Percentiles rank a stretch among this genome's conserved stretches.
phyloP scores from a whole-genome alignment of 805 yeast genomes.

The Saccharomycodes ludwigii region DNA sequence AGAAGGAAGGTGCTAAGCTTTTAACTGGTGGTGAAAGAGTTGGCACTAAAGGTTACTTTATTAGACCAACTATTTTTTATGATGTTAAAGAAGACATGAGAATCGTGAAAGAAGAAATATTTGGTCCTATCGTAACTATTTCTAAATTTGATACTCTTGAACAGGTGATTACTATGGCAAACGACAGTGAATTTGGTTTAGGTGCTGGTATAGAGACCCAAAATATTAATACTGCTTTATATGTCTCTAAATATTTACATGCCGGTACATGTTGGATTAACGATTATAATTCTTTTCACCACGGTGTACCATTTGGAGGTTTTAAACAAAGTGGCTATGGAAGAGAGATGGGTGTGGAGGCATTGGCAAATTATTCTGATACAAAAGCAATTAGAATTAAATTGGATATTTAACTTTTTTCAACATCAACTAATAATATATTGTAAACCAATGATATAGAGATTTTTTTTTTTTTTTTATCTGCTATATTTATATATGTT shows the following conservation, averaged over 20 bases:
- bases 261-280: conserved; percentile 76
- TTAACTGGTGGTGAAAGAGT: conserved; percentile 60
- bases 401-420: too few species aligned
- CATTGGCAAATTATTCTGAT: conserved; percentile 64
- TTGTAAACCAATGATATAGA: too few species aligned
- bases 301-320: conserved; percentile 72
- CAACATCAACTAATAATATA: too few species aligned
- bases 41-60: conserved; percentile 57
- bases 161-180: conserved; percentile 55
- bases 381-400: conserved; percentile 61
- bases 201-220: conserved; percentile 74
- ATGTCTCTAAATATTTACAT: conserved; percentile 50
- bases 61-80: conserved; percentile 63
- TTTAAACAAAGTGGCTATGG: conserved; percentile 73
- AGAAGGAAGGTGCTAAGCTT: conserved; percentile 53
- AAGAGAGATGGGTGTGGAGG: conserved; percentile 77
- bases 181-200: conserved; percentile 62
- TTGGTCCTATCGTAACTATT: conserved; percentile 68
- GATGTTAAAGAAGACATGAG: conserved; percentile 51
- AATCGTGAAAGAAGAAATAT: conserved; percentile 63
- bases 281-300: conserved; percentile 70
- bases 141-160: conserved; percentile 56
- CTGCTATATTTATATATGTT: too few species aligned
- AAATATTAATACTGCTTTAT: conserved; percentile 46
- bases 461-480: too few species aligned